Conservation (phyloP, 495 filamentous ascomycete genomes). For the Geoglossum glabrum region DNA sequence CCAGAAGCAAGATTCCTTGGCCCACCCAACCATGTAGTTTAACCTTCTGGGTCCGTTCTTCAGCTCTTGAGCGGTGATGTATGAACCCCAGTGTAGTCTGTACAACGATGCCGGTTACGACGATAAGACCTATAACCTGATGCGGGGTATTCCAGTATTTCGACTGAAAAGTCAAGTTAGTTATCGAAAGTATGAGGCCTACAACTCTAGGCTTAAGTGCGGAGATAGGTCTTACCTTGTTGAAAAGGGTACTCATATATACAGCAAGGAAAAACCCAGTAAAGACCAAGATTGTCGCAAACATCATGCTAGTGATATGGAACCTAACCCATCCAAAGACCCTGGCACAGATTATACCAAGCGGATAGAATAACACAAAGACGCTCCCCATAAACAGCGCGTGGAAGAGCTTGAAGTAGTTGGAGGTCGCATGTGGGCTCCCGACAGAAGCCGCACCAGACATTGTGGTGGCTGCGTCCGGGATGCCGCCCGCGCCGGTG, state of each 20-base stretch:
- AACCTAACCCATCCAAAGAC: conserved; percentile 10
- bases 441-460: conserved; percentile 8
- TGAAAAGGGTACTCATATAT: conserved; percentile 8
- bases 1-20: not conserved
- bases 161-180: not conserved
- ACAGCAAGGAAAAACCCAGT: conserved; percentile 11
- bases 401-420: conserved; percentile 10
- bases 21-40: not conserved
- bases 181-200: not conserved
- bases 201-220: not conserved
- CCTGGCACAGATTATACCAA: conserved; percentile 10
- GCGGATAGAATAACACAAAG: conserved; percentile 11
- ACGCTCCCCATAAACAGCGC: conserved; percentile 10
- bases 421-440: conserved; percentile 3
- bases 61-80: not conserved
- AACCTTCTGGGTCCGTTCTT: not conserved
- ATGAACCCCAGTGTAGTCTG: conserved; percentile 1
- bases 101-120: not conserved
- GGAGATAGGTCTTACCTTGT: conserved; percentile 6
- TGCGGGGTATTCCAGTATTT: conserved; percentile 6
- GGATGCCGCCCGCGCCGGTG: conserved; percentile 10
- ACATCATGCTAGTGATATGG: conserved; percentile 7
- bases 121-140: conserved; percentile 7
- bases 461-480: not conserved
- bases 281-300: conserved; percentile 9